These are phyloP conservation scores for Aeschynomene evenia DNA, from an alignment of 306 rosid species.

Conservation along the genomic window DNA sequence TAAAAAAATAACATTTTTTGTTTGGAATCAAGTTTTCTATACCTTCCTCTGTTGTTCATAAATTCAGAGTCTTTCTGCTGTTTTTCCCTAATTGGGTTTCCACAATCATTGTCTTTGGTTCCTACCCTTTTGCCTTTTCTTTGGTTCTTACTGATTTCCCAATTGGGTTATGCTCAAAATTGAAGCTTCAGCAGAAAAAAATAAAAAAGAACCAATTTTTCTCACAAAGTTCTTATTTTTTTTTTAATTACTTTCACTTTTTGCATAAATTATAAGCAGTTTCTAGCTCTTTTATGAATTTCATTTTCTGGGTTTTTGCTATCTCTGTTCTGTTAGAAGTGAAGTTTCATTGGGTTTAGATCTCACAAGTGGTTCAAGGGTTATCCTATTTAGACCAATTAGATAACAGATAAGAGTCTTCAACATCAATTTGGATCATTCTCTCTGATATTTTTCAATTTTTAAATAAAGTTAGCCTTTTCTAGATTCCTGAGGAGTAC, in stretches of 20 bases:
- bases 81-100: constrained; percentile 41
- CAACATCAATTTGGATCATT: constrained; percentile 32
- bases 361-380: constrained; percentile 36
- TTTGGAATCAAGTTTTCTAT: neutral
- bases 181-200: constrained; percentile 25
- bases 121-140: neutral
- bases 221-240: constrained; percentile 19
- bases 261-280: neutral
- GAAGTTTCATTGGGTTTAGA: constrained; percentile 37
- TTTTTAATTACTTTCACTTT: neutral
- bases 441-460: constrained; percentile 34
- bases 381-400: constrained; percentile 27
- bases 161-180: constrained; percentile 35
- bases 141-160: constrained; percentile 33
- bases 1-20: constrained; percentile 44
- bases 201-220: neutral
- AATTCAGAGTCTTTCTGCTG: constrained; percentile 32
- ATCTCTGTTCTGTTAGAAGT: neutral
- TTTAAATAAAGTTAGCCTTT: constrained; percentile 47
- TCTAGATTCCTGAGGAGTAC: constrained; percentile 63
- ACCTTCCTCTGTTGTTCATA: constrained; percentile 17
- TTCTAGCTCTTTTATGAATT: neutral
- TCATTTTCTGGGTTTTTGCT: constrained; percentile 21
- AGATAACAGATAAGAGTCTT: constrained; percentile 23
- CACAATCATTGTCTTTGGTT: constrained; percentile 27